These are phyloP conservation scores for Globisporangium orthogonon DNA, from an alignment of 352 stramenopile genomes.

Conservation along the genomic window DNA sequence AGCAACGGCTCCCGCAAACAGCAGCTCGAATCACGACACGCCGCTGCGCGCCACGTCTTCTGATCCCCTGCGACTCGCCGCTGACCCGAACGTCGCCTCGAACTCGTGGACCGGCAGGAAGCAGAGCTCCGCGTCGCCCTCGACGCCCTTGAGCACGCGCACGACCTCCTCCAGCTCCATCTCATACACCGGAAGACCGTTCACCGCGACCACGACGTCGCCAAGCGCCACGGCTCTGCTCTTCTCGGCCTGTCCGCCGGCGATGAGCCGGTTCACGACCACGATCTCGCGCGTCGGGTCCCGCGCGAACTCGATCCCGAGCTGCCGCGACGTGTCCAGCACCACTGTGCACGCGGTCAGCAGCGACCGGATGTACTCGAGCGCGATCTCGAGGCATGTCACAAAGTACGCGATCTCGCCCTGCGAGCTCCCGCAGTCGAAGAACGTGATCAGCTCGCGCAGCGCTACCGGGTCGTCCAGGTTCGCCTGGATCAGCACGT, in stretches of 20 bases:
- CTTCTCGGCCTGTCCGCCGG: slow-evolving; percentile 55
- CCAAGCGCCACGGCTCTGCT: slow-evolving; percentile 50
- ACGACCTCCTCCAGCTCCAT: slow-evolving; percentile 72
- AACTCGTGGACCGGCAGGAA: slow-evolving; percentile 76
- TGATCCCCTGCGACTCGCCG: slow-evolving; percentile 19
- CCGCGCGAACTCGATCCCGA: slow-evolving; percentile 74
- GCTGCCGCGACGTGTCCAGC: slow-evolving; percentile 53
- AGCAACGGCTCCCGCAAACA: not conserved
- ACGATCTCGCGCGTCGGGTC: slow-evolving; percentile 42
- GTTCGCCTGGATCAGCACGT: slow-evolving; percentile 72
- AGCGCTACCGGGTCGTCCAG: slow-evolving; percentile 62
- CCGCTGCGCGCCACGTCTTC: slow-evolving; percentile 14
- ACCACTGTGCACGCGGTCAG: slow-evolving; percentile 77
- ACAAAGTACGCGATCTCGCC: slow-evolving; percentile 86
- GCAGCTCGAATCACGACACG: slow-evolving; percentile 7
- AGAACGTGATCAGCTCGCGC: slow-evolving; percentile 78
- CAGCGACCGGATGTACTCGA: slow-evolving; percentile 85
- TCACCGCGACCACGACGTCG: slow-evolving; percentile 76
- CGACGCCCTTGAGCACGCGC: slow-evolving; percentile 61
- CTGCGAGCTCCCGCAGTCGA: slow-evolving; percentile 55
- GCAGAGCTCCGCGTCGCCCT: slow-evolving; percentile 74
- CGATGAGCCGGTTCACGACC: slow-evolving; percentile 49
- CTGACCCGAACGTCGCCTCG: slow-evolving; percentile 42
- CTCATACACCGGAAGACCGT: slow-evolving; percentile 74
- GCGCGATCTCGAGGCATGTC: slow-evolving; percentile 81